A percentile compares a stretch with the other conserved stretches of the same genome.
Conservation (phyloP, 1,284 basidiomycete species). For the Ceratobasidium sp. region DNA sequence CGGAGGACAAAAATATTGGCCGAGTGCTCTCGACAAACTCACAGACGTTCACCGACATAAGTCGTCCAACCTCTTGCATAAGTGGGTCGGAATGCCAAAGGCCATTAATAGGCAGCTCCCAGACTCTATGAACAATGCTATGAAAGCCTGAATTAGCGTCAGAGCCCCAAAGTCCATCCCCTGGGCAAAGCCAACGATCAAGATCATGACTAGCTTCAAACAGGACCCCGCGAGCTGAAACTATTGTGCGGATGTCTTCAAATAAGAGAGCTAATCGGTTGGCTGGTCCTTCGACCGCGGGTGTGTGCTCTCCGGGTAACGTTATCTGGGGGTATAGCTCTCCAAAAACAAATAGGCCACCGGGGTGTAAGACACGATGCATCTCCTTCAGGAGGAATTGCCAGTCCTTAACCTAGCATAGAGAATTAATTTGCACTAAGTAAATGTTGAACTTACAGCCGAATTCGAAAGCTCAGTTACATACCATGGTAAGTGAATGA, state of each 20-base stretch:
- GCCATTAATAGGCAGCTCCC: conserved; percentile 16
- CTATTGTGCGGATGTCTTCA: background rate
- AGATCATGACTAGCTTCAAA: background rate
- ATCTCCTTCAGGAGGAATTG: conserved; percentile 33
- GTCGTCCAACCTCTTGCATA: conserved; percentile 22
- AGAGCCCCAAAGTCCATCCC: background rate
- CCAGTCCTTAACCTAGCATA: conserved; percentile 31
- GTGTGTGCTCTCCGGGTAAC: background rate
- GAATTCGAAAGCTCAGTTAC: too few relatives aligned
- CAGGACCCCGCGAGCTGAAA: background rate
- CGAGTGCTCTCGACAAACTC: conserved; percentile 15
- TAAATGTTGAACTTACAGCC: background rate
- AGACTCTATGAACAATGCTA: background rate
- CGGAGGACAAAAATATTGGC: conserved; percentile 13
- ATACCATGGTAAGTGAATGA: conserved; percentile 22
- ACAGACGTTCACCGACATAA: conserved; percentile 29
- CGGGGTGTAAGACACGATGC: conserved; percentile 39
- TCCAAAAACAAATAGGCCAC: conserved; percentile 43
- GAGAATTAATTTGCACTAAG: background rate
- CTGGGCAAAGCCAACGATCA: conserved; percentile 21
- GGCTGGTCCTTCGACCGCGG: conserved; percentile 4
- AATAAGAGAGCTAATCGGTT: background rate
- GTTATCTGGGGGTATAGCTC: conserved; percentile 38
- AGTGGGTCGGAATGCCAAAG: conserved; percentile 26
- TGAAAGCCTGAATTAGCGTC: background rate